Evolutionary conservation across 139 green algal genomes (phyloP), one percentile per base, ranked within the genome.

Genomic region (Coccomyxa sp.): DNA sequence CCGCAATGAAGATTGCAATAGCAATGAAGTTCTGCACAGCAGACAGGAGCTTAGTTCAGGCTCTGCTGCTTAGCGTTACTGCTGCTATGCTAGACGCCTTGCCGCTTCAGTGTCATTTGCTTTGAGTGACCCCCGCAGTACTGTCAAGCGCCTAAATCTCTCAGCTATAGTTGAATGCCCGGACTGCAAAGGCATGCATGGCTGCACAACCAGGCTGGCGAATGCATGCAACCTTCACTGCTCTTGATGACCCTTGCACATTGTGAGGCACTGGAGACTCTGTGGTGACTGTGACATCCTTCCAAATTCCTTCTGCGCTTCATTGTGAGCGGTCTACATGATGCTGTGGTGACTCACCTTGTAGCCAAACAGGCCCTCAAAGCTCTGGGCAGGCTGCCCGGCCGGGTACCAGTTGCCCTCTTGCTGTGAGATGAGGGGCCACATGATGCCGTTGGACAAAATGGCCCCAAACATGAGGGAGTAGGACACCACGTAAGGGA

Each of bases 281-380:
- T 44, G 82, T n/a, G n/a, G n/a, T n/a, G n/a, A n/a, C n/a, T n/a
- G n/a, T n/a, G n/a, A n/a, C n/a, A n/a, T n/a, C n/a, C n/a, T n/a
- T n/a, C n/a, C n/a, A n/a, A n/a, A n/a, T n/a, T n/a, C n/a, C n/a
- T n/a, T n/a, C n/a, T n/a, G n/a, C n/a, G n/a, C n/a, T n/a, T n/a
- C n/a, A n/a, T n/a, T n/a, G n/a, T n/a, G n/a, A n/a, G n/a, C n/a
- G n/a, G n/a, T n/a, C n/a, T n/a, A n/a, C n/a, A n/a, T n/a, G n/a
- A n/a, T n/a, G n/a, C n/a, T n/a, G n/a, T n/a, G n/a, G n/a, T n/a
- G n/a, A n/a, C n/a, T n/a, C n/a, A n/a, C 79, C 75, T 90, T 85
- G 76, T 90, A 90, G 0, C 82, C 86, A 58, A 86, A 90, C 3
- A 87, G 73, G 22, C 86, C 86, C 1, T 71, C 41, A 73, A 89